These are phyloP conservation scores for Chlorella vulgaris DNA, from an alignment of 139 green algal genomes.

Conservation along the genomic window DNA sequence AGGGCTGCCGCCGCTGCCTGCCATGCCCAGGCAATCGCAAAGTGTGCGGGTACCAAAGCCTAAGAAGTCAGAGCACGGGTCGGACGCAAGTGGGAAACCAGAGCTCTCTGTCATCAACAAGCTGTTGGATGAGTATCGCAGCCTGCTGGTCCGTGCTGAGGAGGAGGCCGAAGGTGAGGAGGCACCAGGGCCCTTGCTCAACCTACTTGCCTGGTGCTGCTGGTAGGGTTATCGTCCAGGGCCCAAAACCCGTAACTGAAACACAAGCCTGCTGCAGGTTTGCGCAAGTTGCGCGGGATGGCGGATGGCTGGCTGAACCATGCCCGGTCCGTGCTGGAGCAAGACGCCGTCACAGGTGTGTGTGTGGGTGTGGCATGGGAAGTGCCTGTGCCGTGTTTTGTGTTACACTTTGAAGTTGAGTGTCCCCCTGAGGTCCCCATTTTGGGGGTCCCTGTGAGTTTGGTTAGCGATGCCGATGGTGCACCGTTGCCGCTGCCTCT, in stretches of 20 bases:
- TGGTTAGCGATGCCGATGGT: background rate
- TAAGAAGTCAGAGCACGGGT: background rate
- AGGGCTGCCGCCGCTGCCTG: background rate
- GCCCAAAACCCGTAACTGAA: too few species aligned
- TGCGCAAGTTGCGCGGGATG: conserved; percentile 10
- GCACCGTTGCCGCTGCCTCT: background rate
- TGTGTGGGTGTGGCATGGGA: background rate
- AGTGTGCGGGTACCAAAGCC: too few species aligned
- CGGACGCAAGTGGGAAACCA: background rate
- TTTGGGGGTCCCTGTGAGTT: too few species aligned
- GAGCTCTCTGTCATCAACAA: conserved; percentile 17
- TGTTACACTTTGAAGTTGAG: background rate
- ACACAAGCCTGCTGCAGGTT: background rate
- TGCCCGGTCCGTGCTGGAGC: conserved; percentile 30
- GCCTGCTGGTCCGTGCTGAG: conserved; percentile 5
- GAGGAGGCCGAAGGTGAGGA: conserved; percentile 18
- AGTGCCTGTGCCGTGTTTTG: background rate
- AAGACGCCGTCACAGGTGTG: conserved; percentile 36
- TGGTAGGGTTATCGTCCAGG: too few species aligned
- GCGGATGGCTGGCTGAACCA: conserved; percentile 40
- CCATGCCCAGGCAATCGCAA: background rate
- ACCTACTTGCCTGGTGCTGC: too few species aligned
- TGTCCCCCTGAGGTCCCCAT: too few species aligned
- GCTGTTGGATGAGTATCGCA: conserved; percentile 36
- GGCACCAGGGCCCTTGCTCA: background rate